These are phyloP conservation scores for Erodium texanum DNA, from an alignment of 441 rosid species.

Conservation along the genomic window DNA sequence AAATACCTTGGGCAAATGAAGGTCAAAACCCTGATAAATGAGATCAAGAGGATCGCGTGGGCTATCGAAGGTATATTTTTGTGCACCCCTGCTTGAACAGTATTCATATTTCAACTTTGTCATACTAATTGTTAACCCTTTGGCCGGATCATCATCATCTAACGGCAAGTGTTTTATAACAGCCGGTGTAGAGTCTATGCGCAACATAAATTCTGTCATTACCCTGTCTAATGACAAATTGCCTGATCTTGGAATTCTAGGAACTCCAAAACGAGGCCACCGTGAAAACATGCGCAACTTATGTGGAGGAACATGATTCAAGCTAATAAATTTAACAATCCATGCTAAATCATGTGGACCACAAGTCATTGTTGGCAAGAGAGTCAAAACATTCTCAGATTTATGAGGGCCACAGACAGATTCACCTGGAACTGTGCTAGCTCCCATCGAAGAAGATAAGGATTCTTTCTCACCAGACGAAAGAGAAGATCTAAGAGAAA, in stretches of 20 bases:
- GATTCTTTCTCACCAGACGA: constrained; percentile 29
- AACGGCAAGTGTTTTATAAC: constrained; percentile 66
- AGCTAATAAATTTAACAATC: constrained; percentile 68
- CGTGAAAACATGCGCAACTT: constrained; percentile 88
- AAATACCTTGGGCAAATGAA: constrained; percentile 75
- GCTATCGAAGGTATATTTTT: constrained; percentile 83
- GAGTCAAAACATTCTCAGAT: constrained; percentile 35
- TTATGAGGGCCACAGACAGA: constrained; percentile 30
- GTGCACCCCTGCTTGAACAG: constrained; percentile 80
- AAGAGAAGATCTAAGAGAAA: constrained; percentile 59
- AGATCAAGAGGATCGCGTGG: constrained; percentile 88
- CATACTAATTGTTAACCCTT: constrained; percentile 75
- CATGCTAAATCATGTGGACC: constrained; percentile 99
- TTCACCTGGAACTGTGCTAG: constrained; percentile 27
- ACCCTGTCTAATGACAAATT: constrained; percentile 85
- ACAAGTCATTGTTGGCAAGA: constrained; percentile 56
- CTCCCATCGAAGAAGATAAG: constrained; percentile 33
- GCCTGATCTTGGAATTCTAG: constrained; percentile 76
- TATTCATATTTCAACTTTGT: constrained; percentile 75
- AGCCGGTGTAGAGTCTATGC: constrained; percentile 75
- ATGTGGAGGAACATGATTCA: constrained; percentile 96
- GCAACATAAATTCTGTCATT: constrained; percentile 94
- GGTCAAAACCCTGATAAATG: constrained; percentile 93
- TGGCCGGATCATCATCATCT: constrained; percentile 93
- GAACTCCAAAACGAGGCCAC: constrained; percentile 93